Evolutionary conservation across 1,284 basidiomycete species (phyloP).

Genomic region (Apiotrichum gracile): DNA sequence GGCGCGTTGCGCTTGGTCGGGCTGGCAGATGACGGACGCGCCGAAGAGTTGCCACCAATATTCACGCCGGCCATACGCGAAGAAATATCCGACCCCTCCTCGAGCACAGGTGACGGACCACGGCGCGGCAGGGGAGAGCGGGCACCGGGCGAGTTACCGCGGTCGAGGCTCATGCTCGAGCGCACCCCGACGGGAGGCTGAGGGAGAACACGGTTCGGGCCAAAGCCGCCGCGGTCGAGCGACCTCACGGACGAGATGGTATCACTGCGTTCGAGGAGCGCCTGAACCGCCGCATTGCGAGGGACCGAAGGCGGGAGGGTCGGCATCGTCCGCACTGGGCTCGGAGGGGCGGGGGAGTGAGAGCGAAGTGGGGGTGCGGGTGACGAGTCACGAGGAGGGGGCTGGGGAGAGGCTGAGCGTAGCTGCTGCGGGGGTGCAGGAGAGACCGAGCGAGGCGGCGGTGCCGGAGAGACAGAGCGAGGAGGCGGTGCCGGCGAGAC

Average conservation of each 20-base stretch:
- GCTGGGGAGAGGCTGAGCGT: neutral
- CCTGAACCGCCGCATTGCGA: slow-evolving; percentile 3
- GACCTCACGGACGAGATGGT: slow-evolving; percentile 43
- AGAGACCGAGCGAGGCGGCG: slow-evolving; percentile 1
- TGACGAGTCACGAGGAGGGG: neutral
- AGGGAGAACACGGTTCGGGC: slow-evolving; percentile 33
- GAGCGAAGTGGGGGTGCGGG: neutral
- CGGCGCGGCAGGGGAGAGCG: neutral
- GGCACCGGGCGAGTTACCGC: slow-evolving; percentile 21
- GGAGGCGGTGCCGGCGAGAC: slow-evolving; percentile 3
- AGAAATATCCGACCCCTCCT: slow-evolving; percentile 8
- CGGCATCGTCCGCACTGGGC: neutral
- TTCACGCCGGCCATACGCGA: slow-evolving; percentile 8
- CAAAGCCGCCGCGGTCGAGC: slow-evolving; percentile 33
- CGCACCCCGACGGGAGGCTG: slow-evolving; percentile 36
- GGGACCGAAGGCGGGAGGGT: neutral
- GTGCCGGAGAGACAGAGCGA: neutral
- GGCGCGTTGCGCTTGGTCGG: neutral
- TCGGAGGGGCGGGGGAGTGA: neutral
- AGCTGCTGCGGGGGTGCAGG: neutral
- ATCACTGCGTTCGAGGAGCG: slow-evolving; percentile 36
- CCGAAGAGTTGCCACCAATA: neutral
- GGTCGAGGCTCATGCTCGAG: slow-evolving; percentile 36
- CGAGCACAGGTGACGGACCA: neutral
- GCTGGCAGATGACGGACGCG: neutral